Base-by-base conservation (phyloP, 148 eudicot genomes). In the Simmondsia chinensis region DNA sequence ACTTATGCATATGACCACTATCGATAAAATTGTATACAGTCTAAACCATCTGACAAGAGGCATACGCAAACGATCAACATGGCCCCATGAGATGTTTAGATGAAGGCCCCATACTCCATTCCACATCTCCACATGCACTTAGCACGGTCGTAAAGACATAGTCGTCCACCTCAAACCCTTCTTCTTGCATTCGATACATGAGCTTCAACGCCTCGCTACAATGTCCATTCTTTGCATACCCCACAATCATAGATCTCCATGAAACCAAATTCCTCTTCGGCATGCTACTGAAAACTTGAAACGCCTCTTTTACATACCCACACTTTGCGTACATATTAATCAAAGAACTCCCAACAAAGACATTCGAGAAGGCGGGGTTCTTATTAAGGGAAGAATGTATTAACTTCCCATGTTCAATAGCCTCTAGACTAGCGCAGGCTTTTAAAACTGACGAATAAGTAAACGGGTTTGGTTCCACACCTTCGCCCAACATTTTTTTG, bases 251-350 rank as follows among this genome's bases (percentile, higher is more conserved):
- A 37, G 82, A 74, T 50, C 73, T 83, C 95, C 91, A 89, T 21
- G 87, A 62, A 44, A 79, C 87, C 51, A 58, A 30, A 56, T 84
- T 89, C 49, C 58, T 70, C 72, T 80, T 82, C 2, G 76, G 77
- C 97, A 89, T 73, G 44, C 56, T 65, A 47, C 60, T 61, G 26
- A 89, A 89, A 6, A 89, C 84, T 52, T 55, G 78, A 29, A 72
- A 64, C 7, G 97, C 97, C 48, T 84, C 93, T 0, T 77, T 60
- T 29, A 84, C 52, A 39, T 50, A 55, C 23, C 96, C 94, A 53
- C 88, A 87, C 49, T 74, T 87, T 1, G 78, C 69, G 30, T 89
- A 89, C 87, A 89, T 84, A 52, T 76, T 66, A 31, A 89, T 75
- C 49, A 84, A 68, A 54, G 95, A 70, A 37, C 87, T 78, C 46